These are phyloP conservation scores for Cryphonectria japonica DNA, from an alignment of 2,329 filamentous ascomycete genomes.

Conservation along the genomic window DNA sequence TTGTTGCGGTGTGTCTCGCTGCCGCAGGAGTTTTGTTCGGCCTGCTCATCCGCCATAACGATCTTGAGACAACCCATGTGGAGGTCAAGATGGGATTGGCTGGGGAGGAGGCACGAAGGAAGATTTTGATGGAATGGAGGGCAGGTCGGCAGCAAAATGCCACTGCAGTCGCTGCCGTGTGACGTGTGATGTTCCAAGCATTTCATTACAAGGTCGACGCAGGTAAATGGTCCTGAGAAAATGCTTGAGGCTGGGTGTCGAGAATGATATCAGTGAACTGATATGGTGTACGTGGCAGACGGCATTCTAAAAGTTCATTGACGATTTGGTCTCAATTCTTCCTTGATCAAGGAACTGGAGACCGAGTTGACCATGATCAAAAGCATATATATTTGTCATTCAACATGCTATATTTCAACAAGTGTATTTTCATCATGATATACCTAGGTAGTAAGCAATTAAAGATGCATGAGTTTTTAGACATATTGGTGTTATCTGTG, in stretches of 20 bases:
- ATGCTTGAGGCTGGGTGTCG: not conserved
- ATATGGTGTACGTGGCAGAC: not conserved
- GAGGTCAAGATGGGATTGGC: constrained; percentile 2
- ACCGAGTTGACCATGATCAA: not conserved
- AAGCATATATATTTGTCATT: not conserved
- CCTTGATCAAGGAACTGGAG: not conserved
- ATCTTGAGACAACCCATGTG: constrained; percentile 1
- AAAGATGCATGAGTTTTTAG: too few relatives aligned
- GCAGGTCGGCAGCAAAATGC: not conserved
- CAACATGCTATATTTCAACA: not conserved
- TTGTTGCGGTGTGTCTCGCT: not conserved
- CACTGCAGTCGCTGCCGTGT: not conserved
- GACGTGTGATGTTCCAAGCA: not conserved
- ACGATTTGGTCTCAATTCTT: not conserved
- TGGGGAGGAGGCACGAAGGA: not conserved
- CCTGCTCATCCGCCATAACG: not conserved
- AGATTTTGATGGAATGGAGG: constrained; percentile 3
- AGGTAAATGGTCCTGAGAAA: not conserved
- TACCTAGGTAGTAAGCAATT: too few relatives aligned
- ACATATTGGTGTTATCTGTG: too few relatives aligned
- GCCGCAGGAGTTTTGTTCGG: not conserved
- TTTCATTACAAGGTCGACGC: not conserved
- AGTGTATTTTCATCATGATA: not conserved
- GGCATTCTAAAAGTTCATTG: not conserved
- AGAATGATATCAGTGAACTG: not conserved